phyloP scores from a whole-genome alignment of 805 yeast species.

The Candida takata region DNA sequence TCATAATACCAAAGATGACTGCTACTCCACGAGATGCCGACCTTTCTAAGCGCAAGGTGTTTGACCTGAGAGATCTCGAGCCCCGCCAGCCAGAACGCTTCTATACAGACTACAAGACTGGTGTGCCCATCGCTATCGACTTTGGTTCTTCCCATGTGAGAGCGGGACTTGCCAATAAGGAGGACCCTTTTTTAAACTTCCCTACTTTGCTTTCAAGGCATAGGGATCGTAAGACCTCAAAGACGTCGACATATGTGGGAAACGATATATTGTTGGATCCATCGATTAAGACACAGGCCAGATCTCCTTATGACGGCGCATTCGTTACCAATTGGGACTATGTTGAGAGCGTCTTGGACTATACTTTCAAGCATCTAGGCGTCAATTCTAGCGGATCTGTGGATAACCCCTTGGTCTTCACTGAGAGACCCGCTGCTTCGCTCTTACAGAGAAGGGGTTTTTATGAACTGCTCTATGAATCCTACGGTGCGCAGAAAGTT shows the following conservation, averaged over 20 bases:
- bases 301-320: slow-evolving; percentile 82
- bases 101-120: slow-evolving; percentile 38
- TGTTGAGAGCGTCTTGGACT: slow-evolving; percentile 76
- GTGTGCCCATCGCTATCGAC: slow-evolving; percentile 82
- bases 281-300: slow-evolving; percentile 57
- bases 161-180: slow-evolving; percentile 47
- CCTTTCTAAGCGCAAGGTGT: slow-evolving; percentile 15
- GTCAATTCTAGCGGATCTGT: slow-evolving; percentile 47
- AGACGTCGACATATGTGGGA: slow-evolving; percentile 68
- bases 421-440: slow-evolving; percentile 72
- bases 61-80: slow-evolving; percentile 18
- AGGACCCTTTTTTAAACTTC: slow-evolving; percentile 53
- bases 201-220: slow-evolving; percentile 65
- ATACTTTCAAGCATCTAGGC: slow-evolving; percentile 72
- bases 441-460: slow-evolving; percentile 61
- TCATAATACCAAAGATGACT: slow-evolving; percentile 9
- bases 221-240: slow-evolving; percentile 67
- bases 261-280: slow-evolving; percentile 72
- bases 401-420: slow-evolving; percentile 73
- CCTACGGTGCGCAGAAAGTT: slow-evolving; percentile 66
- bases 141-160: slow-evolving; percentile 62
- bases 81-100: slow-evolving; percentile 36
- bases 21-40: slow-evolving; percentile 15
- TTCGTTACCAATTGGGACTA: slow-evolving; percentile 90
- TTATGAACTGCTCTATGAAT: slow-evolving; percentile 82